These are phyloP conservation scores for Linnemannia elongata DNA, from an alignment of 192 early-diverging fungal species.

Conservation along the genomic window DNA sequence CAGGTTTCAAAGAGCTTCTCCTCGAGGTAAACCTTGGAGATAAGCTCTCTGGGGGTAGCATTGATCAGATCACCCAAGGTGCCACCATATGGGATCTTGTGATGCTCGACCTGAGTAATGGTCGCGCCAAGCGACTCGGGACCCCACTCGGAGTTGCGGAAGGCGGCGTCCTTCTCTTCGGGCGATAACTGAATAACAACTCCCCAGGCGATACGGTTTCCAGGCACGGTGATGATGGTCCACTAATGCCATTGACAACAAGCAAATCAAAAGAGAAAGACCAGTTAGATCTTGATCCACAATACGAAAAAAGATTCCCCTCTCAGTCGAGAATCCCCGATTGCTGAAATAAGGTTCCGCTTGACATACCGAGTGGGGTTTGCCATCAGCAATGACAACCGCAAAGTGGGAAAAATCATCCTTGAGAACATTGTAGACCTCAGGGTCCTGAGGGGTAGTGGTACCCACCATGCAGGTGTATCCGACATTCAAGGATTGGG, in stretches of 20 bases:
- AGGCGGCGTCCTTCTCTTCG: constrained; percentile 14
- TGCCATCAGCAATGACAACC: constrained; percentile 16
- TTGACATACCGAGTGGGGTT: constrained; percentile 30
- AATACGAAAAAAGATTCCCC: background rate
- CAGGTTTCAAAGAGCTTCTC: constrained; percentile 50
- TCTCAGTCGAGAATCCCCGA: background rate
- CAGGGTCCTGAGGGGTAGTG: constrained; percentile 24
- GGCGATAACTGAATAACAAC: constrained; percentile 8
- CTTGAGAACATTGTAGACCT: constrained; percentile 33
- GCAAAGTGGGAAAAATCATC: constrained; percentile 12
- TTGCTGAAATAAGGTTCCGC: background rate
- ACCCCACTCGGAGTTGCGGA: constrained; percentile 32
- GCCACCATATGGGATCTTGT: constrained; percentile 26
- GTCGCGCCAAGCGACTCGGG: background rate
- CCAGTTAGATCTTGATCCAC: background rate
- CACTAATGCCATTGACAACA: constrained; percentile 11
- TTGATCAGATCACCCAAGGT: constrained; percentile 38
- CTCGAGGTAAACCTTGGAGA: constrained; percentile 41
- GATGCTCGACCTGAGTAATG: constrained; percentile 3
- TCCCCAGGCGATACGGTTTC: constrained; percentile 17
- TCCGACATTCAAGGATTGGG: constrained; percentile 3
- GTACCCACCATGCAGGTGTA: constrained; percentile 32
- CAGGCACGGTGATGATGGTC: constrained; percentile 14
- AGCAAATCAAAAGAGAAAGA: background rate
- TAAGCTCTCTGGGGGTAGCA: constrained; percentile 25